phyloP scores from a whole-genome alignment of 2,329 filamentous ascomycete species.

The Clarireedia hainanense region DNA sequence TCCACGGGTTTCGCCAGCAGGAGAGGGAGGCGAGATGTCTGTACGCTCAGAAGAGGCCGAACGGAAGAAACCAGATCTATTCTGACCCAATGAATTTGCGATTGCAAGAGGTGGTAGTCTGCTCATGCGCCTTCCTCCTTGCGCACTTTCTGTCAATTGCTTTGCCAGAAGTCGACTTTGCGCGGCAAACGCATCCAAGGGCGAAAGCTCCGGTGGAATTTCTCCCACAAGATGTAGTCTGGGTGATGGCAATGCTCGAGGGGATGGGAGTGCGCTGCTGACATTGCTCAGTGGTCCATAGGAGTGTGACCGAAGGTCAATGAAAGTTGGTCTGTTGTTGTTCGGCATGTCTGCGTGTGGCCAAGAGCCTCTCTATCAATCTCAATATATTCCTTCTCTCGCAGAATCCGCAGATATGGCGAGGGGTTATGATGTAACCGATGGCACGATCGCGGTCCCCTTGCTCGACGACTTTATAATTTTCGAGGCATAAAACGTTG shows the following conservation, averaged over 20 bases:
- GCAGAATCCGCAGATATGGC: not conserved
- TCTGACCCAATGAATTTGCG: conserved; percentile 71
- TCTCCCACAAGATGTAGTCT: conserved; percentile 72
- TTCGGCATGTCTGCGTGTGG: conserved; percentile 20
- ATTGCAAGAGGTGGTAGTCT: conserved; percentile 76
- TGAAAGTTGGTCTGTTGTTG: conserved; percentile 21
- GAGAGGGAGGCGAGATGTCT: conserved; percentile 34
- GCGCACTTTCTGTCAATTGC: conserved; percentile 73
- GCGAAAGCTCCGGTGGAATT: conserved; percentile 82
- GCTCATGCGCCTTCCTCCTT: conserved; percentile 71
- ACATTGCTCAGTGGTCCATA: conserved; percentile 20
- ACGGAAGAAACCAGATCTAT: conserved; percentile 74
- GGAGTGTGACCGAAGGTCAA: conserved; percentile 28
- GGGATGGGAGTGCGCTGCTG: conserved; percentile 17
- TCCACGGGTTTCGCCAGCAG: conserved; percentile 30
- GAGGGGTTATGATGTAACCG: not conserved
- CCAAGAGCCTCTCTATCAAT: not conserved
- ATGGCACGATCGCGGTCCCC: not conserved
- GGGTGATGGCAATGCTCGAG: conserved; percentile 44
- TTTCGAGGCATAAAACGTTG: conserved; percentile 2
- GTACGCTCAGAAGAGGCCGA: conserved; percentile 54
- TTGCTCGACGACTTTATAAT: not conserved
- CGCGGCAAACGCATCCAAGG: conserved; percentile 88
- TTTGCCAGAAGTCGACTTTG: conserved; percentile 83
- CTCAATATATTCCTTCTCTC: not conserved